Conservation (phyloP, 1,139 yeast genomes). For the Magnusiomyces tetraspermus region DNA sequence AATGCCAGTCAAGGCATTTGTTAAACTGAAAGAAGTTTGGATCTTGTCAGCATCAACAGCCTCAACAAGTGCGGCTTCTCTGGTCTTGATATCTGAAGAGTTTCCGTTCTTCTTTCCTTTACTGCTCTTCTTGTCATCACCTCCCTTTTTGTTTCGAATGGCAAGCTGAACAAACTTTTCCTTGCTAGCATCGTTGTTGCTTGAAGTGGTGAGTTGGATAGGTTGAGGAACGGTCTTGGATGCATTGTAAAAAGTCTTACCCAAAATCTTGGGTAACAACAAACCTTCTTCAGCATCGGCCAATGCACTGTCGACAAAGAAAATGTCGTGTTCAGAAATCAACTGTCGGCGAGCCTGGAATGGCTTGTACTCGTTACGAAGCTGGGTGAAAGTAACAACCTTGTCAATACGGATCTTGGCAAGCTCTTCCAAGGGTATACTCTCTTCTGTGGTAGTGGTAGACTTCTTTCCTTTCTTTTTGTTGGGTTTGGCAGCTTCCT, state of each 20-base stretch:
- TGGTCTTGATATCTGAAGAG: neutral
- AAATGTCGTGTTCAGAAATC: slow-evolving; percentile 44
- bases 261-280: slow-evolving; percentile 71
- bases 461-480: slow-evolving; percentile 2
- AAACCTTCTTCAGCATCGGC: slow-evolving; percentile 50
- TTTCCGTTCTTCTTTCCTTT: neutral
- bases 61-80: neutral
- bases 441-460: slow-evolving; percentile 5
- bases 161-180: slow-evolving; percentile 4
- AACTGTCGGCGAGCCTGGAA: slow-evolving; percentile 37
- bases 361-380: slow-evolving; percentile 38
- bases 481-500: slow-evolving; percentile 4
- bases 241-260: slow-evolving; percentile 62
- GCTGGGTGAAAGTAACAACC: slow-evolving; percentile 36
- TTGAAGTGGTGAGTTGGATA: neutral
- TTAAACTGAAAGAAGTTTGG: slow-evolving; percentile 15
- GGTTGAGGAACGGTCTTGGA: slow-evolving; percentile 18
- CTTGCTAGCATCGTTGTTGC: neutral
- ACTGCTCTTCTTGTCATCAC: neutral
- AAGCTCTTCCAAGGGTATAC: slow-evolving; percentile 10
- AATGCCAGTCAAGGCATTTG: slow-evolving; percentile 44
- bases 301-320: slow-evolving; percentile 45
- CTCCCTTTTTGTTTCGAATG: neutral
- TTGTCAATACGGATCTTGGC: slow-evolving; percentile 20
- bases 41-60: slow-evolving; percentile 1